Conservation (phyloP, 2,329 filamentous ascomycete genomes). For the Colletotrichum sp. region DNA sequence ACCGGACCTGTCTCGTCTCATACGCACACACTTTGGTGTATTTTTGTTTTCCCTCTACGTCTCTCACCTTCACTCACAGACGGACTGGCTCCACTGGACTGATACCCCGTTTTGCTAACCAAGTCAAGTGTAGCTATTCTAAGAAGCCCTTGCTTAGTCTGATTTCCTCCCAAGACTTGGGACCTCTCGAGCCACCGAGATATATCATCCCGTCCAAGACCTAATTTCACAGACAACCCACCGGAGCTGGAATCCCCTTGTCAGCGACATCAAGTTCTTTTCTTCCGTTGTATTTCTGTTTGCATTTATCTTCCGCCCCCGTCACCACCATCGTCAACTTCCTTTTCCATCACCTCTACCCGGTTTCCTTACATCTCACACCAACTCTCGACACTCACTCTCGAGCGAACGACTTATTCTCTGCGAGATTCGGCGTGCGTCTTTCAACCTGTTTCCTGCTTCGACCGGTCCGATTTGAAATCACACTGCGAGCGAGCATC, state of each 20-base stretch:
- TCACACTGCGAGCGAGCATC: background rate
- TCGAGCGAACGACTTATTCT: slow-evolving; percentile 9
- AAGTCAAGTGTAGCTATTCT: slow-evolving; percentile 16
- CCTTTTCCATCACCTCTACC: background rate
- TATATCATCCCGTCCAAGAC: slow-evolving; percentile 20
- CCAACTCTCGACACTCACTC: background rate
- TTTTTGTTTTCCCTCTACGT: background rate
- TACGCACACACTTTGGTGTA: slow-evolving; percentile 11
- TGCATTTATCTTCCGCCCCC: background rate
- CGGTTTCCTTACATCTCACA: background rate
- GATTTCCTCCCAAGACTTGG: background rate
- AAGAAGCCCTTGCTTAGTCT: slow-evolving; percentile 14
- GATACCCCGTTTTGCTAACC: slow-evolving; percentile 16
- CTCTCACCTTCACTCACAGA: background rate
- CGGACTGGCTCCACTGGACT: slow-evolving; percentile 13
- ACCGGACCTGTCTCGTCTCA: slow-evolving; percentile 16
- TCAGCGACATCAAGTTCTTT: background rate
- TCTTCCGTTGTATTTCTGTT: background rate
- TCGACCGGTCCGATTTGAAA: background rate
- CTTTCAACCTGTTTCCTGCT: background rate
- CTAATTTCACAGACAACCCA: background rate
- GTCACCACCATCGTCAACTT: background rate
- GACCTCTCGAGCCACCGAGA: background rate
- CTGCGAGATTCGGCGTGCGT: slow-evolving; percentile 16
- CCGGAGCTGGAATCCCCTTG: slow-evolving; percentile 20